Conservation (phyloP, 228 moss, liverwort and hornwort genomes). For the Sphagnum fallax region DNA sequence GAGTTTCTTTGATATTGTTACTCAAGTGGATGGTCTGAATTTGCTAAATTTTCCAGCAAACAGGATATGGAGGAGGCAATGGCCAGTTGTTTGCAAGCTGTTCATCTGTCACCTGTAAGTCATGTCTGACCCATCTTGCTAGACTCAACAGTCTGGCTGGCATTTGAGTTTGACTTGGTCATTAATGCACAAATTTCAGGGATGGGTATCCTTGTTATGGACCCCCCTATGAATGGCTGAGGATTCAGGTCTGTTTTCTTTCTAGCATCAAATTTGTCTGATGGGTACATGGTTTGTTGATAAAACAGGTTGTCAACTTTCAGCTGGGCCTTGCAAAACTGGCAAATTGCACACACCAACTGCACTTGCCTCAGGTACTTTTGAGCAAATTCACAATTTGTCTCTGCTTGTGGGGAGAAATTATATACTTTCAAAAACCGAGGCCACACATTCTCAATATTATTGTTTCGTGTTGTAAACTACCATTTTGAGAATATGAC, state of each 20-base stretch:
- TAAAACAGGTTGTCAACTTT: constrained; percentile 67
- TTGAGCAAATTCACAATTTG: background rate
- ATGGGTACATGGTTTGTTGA: background rate
- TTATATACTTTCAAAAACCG: too few species aligned
- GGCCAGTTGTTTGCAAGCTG: constrained; percentile 91
- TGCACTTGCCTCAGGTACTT: constrained; percentile 72
- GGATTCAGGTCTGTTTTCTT: too few species aligned
- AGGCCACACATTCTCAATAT: too few species aligned
- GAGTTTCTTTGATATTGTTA: background rate
- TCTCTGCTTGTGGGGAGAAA: background rate
- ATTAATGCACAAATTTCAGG: too few species aligned
- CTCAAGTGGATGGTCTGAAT: background rate
- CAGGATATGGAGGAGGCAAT: constrained; percentile 84
- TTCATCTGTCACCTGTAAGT: constrained; percentile 87
- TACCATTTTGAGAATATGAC: too few species aligned
- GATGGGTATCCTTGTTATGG: too few species aligned
- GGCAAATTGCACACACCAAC: constrained; percentile 64
- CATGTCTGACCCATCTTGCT: background rate
- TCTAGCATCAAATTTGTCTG: too few species aligned
- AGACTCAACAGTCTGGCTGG: background rate
- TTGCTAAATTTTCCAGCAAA: constrained; percentile 30
- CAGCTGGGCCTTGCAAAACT: constrained; percentile 86
- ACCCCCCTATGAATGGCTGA: too few species aligned
- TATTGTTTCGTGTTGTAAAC: background rate
- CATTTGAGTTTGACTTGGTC: background rate